Base-by-base conservation (phyloP, 768 basidiomycete species). In the Leccinum subtestaceum region DNA sequence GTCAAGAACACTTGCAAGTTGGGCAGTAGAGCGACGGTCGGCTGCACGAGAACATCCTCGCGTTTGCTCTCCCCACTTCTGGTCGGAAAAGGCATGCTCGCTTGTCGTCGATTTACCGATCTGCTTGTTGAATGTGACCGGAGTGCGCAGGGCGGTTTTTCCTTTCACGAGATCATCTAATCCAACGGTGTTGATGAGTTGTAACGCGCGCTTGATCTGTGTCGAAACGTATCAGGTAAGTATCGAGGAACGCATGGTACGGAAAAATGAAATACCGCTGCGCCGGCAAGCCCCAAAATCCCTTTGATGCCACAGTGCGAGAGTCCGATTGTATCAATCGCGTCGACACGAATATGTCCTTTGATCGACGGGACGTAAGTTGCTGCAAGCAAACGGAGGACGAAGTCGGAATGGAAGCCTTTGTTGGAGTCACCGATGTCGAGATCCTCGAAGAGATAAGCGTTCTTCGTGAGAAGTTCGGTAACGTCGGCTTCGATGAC, bases 401-500 rank as follows among this genome's bases (percentile, higher is more conserved):
- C 2, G 4, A 55, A 55, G 11, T 29, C 3, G 2, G 25, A 43
- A 1, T 10, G 8, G 15, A 47, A 55, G 1, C 40, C 46, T 21
- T 47, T 47, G 5, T 10, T 1, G 5, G n/a, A 5, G 2, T 48
- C 32, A 3, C 5, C 13, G 1, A 15, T 15, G 6, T 25, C 15
- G 8, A 55, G 23, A 5, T 47, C 54, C 3, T 47, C 2, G 3
- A 47, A 55, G 11, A 55, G 21, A 9, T 15, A 55, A 2, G 6
- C 3, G 4, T 34, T 32, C 1, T 34, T 4, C 5, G 25, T 2
- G 3, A 55, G 46, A 0, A 55, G 21, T n/a, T 23, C 15, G 4
- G 5, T 4, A 8, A 17, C 2, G 1, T 55, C 13, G 0, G 5
- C 9, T 0, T 8, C 1, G 6, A 32, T 13, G 1, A 2, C 2